phyloP scores from a whole-genome alignment of 1,284 basidiomycete species.

The Leccinum huronense region DNA sequence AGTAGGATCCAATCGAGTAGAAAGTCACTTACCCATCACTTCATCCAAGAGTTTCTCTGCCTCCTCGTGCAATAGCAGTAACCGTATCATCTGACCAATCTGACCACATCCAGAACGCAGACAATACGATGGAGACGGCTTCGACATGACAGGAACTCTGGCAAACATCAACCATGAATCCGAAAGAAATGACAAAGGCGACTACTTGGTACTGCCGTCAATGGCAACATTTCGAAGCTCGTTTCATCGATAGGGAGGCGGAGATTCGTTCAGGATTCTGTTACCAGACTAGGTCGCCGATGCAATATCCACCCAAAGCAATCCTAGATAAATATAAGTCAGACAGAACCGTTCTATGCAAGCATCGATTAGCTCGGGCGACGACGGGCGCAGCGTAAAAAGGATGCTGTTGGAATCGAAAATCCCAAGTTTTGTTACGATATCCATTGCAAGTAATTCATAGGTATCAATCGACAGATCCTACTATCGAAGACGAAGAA shows the following conservation, averaged over 20 bases:
- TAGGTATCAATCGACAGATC: constrained; percentile 22
- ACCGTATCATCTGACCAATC: constrained; percentile 67
- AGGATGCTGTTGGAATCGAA: constrained; percentile 57
- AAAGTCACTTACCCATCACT: constrained; percentile 26
- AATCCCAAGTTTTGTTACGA: constrained; percentile 63
- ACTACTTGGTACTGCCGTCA: constrained; percentile 62
- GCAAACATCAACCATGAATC: constrained; percentile 16
- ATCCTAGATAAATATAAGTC: constrained; percentile 57
- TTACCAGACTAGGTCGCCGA: constrained; percentile 47
- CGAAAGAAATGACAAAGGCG: constrained; percentile 2
- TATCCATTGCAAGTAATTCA: no score
- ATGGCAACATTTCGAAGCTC: constrained; percentile 65
- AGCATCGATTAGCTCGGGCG: constrained; percentile 54
- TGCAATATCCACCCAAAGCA: constrained; percentile 50
- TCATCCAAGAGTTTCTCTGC: constrained; percentile 50
- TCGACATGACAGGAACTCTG: constrained; percentile 69
- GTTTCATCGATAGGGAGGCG: constrained; percentile 74
- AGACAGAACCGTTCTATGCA: constrained; percentile 67
- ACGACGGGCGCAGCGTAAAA: constrained; percentile 47
- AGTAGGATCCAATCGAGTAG: constrained; percentile 6
- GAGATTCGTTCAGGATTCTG: constrained; percentile 55
- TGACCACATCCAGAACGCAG: constrained; percentile 66
- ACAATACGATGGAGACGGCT: constrained; percentile 45
- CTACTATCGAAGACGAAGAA: constrained; percentile 10
- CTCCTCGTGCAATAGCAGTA: constrained; percentile 59